Percentiles rank a stretch among this genome's conserved stretches.
Evolutionary conservation across 1,139 yeast species (phyloP).

Genomic region (Diutina pseudorugosa): DNA sequence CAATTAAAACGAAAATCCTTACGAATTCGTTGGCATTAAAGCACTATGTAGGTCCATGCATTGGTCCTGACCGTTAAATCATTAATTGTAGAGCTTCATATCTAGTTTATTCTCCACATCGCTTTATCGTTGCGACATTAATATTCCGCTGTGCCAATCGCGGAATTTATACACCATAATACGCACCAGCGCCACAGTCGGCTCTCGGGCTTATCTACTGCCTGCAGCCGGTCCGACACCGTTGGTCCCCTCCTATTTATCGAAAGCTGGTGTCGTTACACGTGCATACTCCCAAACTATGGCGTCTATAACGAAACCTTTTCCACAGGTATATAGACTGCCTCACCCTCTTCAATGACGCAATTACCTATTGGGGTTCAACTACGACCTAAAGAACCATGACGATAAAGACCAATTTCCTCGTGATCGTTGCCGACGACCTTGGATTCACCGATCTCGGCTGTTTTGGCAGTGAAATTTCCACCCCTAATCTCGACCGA

Average conservation of each 20-base stretch:
- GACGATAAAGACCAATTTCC: conserved; percentile 25
- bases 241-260: not conserved
- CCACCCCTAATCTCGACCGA: conserved; percentile 38
- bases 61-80: no score
- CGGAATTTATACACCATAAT: not conserved
- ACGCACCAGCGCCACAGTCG: not conserved
- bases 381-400: not conserved
- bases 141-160: not conserved
- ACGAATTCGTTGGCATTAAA: no score
- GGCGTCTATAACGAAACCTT: not conserved
- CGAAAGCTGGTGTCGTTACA: not conserved
- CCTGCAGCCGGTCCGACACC: not conserved
- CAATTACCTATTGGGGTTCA: not conserved
- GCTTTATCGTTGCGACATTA: no score
- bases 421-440: conserved; percentile 51
- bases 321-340: not conserved
- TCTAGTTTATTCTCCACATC: no score
- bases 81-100: no score
- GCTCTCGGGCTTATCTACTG: not conserved
- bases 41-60: no score
- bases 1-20: no score
- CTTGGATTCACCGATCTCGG: conserved; percentile 48
- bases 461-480: conserved; percentile 48
- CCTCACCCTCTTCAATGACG: not conserved
- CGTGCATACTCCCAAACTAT: not conserved